A percentile compares a stretch with the other conserved stretches of the same genome.
These are phyloP conservation scores for Irpex lacteus DNA, from an alignment of 1,284 basidiomycete species.

Conservation along the genomic window DNA sequence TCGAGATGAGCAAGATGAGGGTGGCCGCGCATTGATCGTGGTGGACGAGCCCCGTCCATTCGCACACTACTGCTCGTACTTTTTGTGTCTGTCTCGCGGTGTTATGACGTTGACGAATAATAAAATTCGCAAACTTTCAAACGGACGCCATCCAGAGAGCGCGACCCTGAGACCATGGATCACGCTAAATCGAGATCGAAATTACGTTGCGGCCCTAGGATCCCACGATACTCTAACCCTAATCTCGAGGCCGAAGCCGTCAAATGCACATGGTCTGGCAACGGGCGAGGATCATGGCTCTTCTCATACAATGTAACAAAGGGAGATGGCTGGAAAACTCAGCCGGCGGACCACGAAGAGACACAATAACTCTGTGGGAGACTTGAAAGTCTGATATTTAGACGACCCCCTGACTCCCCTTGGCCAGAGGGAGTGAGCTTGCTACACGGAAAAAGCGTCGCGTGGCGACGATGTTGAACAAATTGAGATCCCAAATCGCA, in stretches of 20 bases:
- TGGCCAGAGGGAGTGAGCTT: not conserved
- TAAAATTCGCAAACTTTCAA: not conserved
- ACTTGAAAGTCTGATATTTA: not conserved
- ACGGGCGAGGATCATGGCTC: not conserved
- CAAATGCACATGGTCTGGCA: not conserved
- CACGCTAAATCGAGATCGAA: not conserved
- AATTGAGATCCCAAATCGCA: not conserved
- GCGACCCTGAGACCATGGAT: not conserved
- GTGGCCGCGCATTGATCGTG: not conserved
- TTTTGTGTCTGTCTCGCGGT: too few species aligned
- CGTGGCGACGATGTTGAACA: slow-evolving; percentile 4
- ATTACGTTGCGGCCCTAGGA: not conserved
- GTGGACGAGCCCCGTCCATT: too few species aligned
- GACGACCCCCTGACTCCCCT: not conserved
- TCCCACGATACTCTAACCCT: not conserved
- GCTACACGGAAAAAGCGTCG: not conserved
- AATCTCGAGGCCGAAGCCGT: not conserved
- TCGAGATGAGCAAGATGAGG: not conserved
- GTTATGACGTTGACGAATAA: not conserved
- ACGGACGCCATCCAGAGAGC: not conserved
- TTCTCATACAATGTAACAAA: too few species aligned
- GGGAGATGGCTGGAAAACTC: not conserved
- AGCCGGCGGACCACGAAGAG: not conserved
- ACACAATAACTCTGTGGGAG: not conserved
- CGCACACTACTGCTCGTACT: too few species aligned